Conservation (phyloP, 2,329 filamentous ascomycete genomes). For the Phyllosticta citrichinensis region DNA sequence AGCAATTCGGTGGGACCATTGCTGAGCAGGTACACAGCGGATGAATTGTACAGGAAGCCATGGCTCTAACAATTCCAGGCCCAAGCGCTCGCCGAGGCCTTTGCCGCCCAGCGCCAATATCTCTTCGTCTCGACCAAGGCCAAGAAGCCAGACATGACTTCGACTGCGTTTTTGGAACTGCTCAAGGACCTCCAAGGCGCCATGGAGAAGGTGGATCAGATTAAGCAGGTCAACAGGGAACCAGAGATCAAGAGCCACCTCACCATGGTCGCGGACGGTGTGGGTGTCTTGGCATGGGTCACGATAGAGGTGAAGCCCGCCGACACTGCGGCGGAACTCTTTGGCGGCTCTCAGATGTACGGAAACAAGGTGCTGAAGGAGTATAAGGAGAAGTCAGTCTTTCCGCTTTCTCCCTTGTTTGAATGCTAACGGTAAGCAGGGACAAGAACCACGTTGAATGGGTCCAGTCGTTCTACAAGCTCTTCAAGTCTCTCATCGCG, state of each 20-base stretch:
- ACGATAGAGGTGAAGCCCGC: conserved; percentile 69
- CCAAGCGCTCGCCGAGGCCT: conserved; percentile 52
- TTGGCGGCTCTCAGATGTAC: conserved; percentile 82
- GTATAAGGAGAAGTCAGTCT: conserved; percentile 64
- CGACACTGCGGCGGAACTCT: conserved; percentile 74
- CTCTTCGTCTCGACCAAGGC: conserved; percentile 81
- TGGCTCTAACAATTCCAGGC: conserved; percentile 29
- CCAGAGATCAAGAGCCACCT: conserved; percentile 71
- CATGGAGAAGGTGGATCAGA: conserved; percentile 66
- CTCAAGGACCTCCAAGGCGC: conserved; percentile 80
- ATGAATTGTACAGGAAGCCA: neutral
- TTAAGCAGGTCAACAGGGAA: conserved; percentile 72
- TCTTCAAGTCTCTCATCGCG: conserved; percentile 73
- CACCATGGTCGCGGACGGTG: conserved; percentile 79
- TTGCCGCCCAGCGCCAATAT: conserved; percentile 78
- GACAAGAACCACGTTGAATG: conserved; percentile 60
- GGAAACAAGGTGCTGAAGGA: conserved; percentile 91
- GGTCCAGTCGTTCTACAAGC: conserved; percentile 83
- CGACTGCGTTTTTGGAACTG: conserved; percentile 61
- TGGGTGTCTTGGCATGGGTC: conserved; percentile 85
- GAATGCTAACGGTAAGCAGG: neutral
- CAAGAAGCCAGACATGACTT: conserved; percentile 75
- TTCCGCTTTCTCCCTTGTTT: neutral
- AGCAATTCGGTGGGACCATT: conserved; percentile 65
- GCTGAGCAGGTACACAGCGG: conserved; percentile 59